Base-by-base conservation (phyloP, 306 rosid species). In the barrel medic (Medicago truncatula) region DNA sequence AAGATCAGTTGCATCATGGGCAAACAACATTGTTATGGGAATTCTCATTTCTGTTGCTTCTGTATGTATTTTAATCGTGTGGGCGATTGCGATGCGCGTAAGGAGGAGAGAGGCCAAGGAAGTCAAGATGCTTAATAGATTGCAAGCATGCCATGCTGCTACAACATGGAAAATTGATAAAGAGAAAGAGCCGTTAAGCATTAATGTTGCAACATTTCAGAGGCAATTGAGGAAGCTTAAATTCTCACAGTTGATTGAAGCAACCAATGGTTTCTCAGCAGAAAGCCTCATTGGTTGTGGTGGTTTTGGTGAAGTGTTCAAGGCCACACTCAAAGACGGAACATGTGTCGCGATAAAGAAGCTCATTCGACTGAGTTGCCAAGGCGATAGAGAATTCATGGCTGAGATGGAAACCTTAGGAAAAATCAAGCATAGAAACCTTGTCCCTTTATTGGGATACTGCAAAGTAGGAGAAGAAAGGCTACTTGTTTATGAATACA, bases 381-480 rank as follows among this genome's bases (percentile, higher is more conserved):
- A 94, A 71, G 98, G 98, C 9, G 98, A 94, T 79, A 77, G 98
- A 4, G 98, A 94, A 76, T 94, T 94, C 94, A 90, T 88, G 91
- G 98, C 98, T 1, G 98, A 94, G 85, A 94, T 94, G 98, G 98
- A 94, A 85, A 94, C 98, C 67, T 78, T 94, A 40, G 98, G 98
- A 64, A 94, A 94, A 85, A 94, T 94, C 86, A 91, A 94, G 84
- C 97, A 94, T 57, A 85, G 78, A 68, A 94, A 94, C 54, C 92
- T 94, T 34, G 97, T 94, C 36, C 98, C 98, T 15, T 74, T 94
- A 21, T 71, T 94, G 76, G 98, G 98, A 43, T 94, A 94, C 72
- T 94, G 98, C 82, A 94, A 94, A 75, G 88, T 94, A 4, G 98
- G 98, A 5, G 97, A 94, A 81, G 98, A 94, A 83, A 88, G 98